A percentile compares a stretch with the other conserved stretches of the same genome.
phyloP scores from a whole-genome alignment of 345 rosid species.

The Reutealis trisperma region DNA sequence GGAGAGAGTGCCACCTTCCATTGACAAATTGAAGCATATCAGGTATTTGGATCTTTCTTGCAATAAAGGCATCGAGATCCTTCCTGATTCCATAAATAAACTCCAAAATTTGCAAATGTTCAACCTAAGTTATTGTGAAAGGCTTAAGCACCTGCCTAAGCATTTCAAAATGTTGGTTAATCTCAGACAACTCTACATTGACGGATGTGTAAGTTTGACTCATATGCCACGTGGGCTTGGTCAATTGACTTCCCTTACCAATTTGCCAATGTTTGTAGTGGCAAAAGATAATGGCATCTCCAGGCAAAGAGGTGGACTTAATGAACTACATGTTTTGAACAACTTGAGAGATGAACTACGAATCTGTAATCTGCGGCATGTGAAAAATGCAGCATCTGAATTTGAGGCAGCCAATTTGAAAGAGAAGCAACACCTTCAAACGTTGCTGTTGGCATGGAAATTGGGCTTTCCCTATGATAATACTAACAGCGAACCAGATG shows the following conservation, averaged over 20 bases:
- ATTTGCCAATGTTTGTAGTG: no score
- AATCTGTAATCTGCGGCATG: background rate
- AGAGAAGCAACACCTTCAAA: background rate
- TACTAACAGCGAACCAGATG: background rate
- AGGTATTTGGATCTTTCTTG: no score
- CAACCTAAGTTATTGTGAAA: rapidly evolving
- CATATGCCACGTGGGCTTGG: slow-evolving; percentile 10
- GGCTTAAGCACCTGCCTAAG: background rate
- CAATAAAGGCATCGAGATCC: no score
- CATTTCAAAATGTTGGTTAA: background rate
- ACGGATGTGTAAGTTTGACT: background rate
- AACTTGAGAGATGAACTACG: no score
- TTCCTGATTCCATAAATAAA: no score
- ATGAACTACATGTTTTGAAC: no score
- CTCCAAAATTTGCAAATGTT: no score
- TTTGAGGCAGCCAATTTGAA: background rate
- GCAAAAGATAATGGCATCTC: no score
- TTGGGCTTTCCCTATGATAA: no score
- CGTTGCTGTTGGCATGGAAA: background rate
- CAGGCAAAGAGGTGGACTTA: no score
- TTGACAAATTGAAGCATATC: no score
- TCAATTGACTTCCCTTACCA: background rate
- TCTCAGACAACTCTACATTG: slow-evolving; percentile 2
- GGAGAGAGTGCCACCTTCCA: no score
- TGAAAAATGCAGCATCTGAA: slow-evolving; percentile 2